These are phyloP conservation scores for Clarireedia monteithiana DNA, from an alignment of 2,329 filamentous ascomycete genomes.

Conservation along the genomic window DNA sequence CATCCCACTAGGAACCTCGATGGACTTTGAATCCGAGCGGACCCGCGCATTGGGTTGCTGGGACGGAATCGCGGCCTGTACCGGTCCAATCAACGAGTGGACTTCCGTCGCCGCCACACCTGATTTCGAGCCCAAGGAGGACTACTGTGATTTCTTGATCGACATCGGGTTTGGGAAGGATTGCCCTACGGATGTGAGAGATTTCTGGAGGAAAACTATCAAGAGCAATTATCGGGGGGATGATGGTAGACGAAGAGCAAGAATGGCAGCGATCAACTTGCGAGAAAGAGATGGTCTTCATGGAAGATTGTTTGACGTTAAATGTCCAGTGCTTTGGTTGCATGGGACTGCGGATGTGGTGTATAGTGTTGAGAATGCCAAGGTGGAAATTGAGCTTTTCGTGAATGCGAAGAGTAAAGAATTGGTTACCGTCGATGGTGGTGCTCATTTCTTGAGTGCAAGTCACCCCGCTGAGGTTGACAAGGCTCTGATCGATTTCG, in stretches of 20 bases:
- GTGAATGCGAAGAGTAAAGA: constrained; percentile 38
- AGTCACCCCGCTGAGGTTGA: constrained; percentile 11
- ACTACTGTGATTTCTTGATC: constrained; percentile 39
- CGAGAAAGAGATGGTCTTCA: constrained; percentile 41
- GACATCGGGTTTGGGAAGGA: constrained; percentile 36
- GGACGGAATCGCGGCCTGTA: constrained; percentile 38
- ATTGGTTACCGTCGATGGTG: constrained; percentile 37
- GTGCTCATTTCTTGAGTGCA: constrained; percentile 42
- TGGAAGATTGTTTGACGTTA: constrained; percentile 38
- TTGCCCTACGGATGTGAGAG: constrained; percentile 30
- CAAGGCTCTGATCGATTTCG: constrained; percentile 12
- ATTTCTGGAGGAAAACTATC: constrained; percentile 40
- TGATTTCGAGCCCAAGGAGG: constrained; percentile 40
- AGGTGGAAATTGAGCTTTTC: constrained; percentile 45
- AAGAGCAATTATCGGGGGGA: constrained; percentile 41
- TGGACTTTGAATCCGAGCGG: constrained; percentile 43
- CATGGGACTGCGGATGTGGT: constrained; percentile 37
- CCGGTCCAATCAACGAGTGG: constrained; percentile 33
- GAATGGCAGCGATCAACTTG: constrained; percentile 38
- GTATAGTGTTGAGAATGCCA: constrained; percentile 34
- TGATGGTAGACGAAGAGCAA: constrained; percentile 40
- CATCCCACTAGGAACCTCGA: constrained; percentile 41
- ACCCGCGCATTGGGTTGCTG: constrained; percentile 41
- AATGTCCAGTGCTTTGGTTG: constrained; percentile 43
- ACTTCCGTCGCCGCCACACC: constrained; percentile 26